A percentile compares a stretch with the other conserved stretches of the same genome.
Conservation (phyloP, 306 rosid genomes). For the Gynostemma pentaphyllum region DNA sequence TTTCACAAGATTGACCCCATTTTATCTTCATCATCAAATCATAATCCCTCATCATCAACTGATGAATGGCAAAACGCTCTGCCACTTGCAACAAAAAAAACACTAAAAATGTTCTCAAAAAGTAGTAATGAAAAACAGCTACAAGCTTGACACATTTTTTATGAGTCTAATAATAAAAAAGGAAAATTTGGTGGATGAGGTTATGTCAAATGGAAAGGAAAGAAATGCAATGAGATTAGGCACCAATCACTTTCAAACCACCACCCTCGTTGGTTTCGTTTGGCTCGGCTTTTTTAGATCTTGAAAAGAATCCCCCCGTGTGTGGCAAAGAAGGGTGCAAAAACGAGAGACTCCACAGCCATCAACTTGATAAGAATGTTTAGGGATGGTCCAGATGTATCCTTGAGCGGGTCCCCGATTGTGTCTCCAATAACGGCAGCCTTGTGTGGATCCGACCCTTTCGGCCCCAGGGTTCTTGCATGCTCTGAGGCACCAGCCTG, state of each 20-base stretch:
- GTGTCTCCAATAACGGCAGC: constrained; percentile 98
- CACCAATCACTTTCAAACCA: neutral
- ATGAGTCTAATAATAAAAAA: neutral
- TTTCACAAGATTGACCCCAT: neutral
- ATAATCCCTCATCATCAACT: constrained; percentile 5
- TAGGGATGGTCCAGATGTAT: constrained; percentile 92
- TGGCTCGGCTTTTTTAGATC: constrained; percentile 19
- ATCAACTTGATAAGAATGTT: constrained; percentile 96
- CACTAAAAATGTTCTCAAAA: constrained; percentile 2
- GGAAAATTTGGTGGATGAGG: constrained; percentile 6
- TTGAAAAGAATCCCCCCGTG: constrained; percentile 90
- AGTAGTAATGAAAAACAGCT: neutral
- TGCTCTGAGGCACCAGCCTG: constrained; percentile 93
- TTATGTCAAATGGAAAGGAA: neutral
- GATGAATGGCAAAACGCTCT: constrained; percentile 5
- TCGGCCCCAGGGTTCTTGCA: constrained; percentile 84
- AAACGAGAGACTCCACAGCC: constrained; percentile 94
- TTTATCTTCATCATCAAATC: neutral
- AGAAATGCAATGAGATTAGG: neutral
- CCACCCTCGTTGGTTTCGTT: neutral
- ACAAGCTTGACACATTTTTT: neutral
- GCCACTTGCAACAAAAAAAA: constrained; percentile 8
- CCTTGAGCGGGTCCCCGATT: constrained; percentile 93
- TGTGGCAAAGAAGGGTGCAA: constrained; percentile 91
- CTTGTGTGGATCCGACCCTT: constrained; percentile 85